Evolutionary conservation across 169 alveolate species (phyloP), one percentile per base, ranked within the genome.

Genomic region (Plasmodium coatneyi): DNA sequence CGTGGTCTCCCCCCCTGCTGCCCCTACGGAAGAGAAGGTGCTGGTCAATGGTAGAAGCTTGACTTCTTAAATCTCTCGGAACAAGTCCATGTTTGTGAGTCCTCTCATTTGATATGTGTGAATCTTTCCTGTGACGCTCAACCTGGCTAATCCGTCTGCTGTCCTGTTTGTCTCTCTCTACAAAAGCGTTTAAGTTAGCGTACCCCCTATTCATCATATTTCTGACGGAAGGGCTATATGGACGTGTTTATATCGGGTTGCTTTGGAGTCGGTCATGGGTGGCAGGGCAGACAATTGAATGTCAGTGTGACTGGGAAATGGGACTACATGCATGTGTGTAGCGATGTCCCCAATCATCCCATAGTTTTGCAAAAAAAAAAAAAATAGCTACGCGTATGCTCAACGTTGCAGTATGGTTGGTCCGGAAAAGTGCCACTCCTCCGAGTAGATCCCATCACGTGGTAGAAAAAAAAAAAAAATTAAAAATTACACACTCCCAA

Each of bases 121-220:
- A 60, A 60, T 39, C 49, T 22, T 36, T 39, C 7, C 19, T 43
- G 9, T 39, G 28, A 10, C 34, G 60, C 0, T 30, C 36, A 19
- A 5, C n/a, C 5, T 46, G 72, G 10, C 46, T 41, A 0, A 5
- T 80, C 43, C 34, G 32, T 74, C 12, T 80, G n/a, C 56, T n/a
- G 5, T 80, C 84, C 36, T 80, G 36, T 30, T 80, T 80, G 56
- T 80, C 84, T 22, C 46, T 80, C 16, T 80, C 84, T 25, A 80
- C 22, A 25, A 46, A 80, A 80, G 30, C 70, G 3, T 80, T 80
- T 14, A 80, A 41, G 56, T 34, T 80, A 60, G 74, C 49, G 60
- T 80, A n/a, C 10, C 60, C 70, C 39, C 39, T 34, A 80, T 22
- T 80, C 84, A 80, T 80, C n/a, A 49, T 49, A 14, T 12, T 2